Evolutionary conservation across 2,329 filamentous ascomycete genomes (phyloP), one percentile per base, ranked within the genome.

Genomic region (Harringtonia aguacate): DNA sequence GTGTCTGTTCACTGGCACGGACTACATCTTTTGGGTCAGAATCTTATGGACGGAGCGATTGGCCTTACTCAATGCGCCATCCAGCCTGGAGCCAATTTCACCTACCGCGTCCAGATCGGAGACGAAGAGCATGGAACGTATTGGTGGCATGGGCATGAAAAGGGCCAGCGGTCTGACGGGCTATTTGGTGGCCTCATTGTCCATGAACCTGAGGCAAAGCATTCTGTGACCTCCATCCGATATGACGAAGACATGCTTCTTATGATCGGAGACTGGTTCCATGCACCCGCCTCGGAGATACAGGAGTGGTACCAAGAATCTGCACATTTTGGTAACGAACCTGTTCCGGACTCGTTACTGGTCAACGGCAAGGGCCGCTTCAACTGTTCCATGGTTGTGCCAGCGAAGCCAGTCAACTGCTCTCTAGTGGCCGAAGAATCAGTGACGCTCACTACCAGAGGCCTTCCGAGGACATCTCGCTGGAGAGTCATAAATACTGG

Each of bases 111-210:
- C 14, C 36, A 18, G 4, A 37, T 49, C 22, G 40, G 33, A 17
- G 45, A 39, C n/a, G 44, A 45, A 3, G 47, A 51, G 36, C 35
- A 22, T 21, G 49, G 49, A 13, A 68, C 66, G 2, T 70, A 65
- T 46, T 70, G 68, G 68, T 88, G 87, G 50, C 81, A 86, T 56
- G 81, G 77, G 2, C 81, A 86, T 55, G 69, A 70, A 20, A 67
- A 68, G 47, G 77, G 72, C 17, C 81, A 84, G 55, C 85, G 84
- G 47, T 79, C 80, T 2, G 81, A 86, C 55, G 81, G 81, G 34
- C 36, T 47, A 18, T 73, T 77, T n/a, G 76, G 74, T 2, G 70
- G 79, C 1, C 60, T 82, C 33, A 72, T 82, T 43, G 66, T 82
- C 14, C 73, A 83, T 39, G 79, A 85, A 53, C 72, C 72, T 1